Evolutionary conservation across 2,329 filamentous ascomycete species (phyloP).

Genomic region (Trichoderma sp.): DNA sequence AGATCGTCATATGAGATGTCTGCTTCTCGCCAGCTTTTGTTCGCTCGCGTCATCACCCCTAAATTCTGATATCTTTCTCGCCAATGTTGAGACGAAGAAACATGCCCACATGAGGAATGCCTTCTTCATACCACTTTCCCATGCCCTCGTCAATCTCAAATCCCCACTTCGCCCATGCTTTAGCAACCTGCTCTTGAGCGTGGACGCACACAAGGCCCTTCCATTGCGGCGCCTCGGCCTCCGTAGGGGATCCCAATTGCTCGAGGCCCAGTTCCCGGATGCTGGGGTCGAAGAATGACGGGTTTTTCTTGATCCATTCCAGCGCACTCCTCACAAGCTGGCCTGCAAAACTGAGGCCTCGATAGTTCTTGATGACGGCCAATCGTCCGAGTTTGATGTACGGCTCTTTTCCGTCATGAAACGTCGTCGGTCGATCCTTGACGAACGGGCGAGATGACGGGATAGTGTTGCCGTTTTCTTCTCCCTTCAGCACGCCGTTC

Average conservation of each 20-base stretch:
- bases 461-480: slow-evolving; percentile 22
- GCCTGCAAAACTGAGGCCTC: slow-evolving; percentile 65
- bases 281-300: slow-evolving; percentile 56
- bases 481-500: slow-evolving; percentile 45
- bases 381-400: slow-evolving; percentile 83
- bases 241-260: slow-evolving; percentile 45
- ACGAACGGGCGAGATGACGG: slow-evolving; percentile 32
- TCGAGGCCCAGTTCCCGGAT: slow-evolving; percentile 50
- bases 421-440: slow-evolving; percentile 51
- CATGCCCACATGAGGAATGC: slow-evolving; percentile 85
- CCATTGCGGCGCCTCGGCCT: slow-evolving; percentile 61
- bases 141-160: slow-evolving; percentile 73
- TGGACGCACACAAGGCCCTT: slow-evolving; percentile 77
- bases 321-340: slow-evolving; percentile 69
- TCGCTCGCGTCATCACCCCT: neutral
- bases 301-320: slow-evolving; percentile 67
- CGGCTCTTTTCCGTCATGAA: slow-evolving; percentile 66
- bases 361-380: slow-evolving; percentile 67
- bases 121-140: slow-evolving; percentile 81
- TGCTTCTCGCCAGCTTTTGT: neutral
- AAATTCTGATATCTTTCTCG: slow-evolving; percentile 36
- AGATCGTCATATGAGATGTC: no score
- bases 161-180: slow-evolving; percentile 70
- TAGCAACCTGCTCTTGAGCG: slow-evolving; percentile 68
- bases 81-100: slow-evolving; percentile 54